phyloP scores from a whole-genome alignment of 352 stramenopile species.

The Globisporangium ultimum region DNA sequence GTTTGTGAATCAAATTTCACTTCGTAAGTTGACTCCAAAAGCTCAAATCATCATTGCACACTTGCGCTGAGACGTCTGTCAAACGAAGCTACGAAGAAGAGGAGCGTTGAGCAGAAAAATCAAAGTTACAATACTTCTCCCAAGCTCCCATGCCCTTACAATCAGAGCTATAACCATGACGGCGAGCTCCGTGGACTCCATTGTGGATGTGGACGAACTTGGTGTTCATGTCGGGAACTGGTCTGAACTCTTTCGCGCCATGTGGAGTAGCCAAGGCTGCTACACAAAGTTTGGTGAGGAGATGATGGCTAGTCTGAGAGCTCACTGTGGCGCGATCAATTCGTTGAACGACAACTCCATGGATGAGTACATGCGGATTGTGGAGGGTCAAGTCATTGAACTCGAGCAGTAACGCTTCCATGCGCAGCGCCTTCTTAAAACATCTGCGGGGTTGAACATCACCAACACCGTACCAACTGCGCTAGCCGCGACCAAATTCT shows the following conservation, averaged over 20 bases:
- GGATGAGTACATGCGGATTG: neutral
- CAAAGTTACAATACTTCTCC: neutral
- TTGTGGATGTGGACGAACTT: neutral
- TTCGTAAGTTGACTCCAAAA: too few species aligned
- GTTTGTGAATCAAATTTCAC: too few species aligned
- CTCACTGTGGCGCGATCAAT: neutral
- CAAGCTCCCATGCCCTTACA: neutral
- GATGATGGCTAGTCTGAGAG: neutral
- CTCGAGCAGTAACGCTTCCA: neutral
- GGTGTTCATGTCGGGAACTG: neutral
- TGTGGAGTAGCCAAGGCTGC: neutral
- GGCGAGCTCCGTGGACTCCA: constrained; percentile 5
- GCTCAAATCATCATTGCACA: too few species aligned
- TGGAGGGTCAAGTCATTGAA: neutral
- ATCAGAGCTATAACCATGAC: too few species aligned
- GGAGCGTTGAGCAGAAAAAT: neutral
- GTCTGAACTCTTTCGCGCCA: neutral
- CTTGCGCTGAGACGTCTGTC: too few species aligned
- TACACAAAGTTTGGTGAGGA: neutral
- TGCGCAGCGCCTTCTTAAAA: neutral
- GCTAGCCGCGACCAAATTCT: neutral
- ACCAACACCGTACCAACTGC: neutral
- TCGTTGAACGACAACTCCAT: neutral
- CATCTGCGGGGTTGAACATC: neutral
- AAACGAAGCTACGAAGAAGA: too few species aligned